Conservation (phyloP, 2,329 filamentous ascomycete genomes). For the Epichloe glyceriae region DNA sequence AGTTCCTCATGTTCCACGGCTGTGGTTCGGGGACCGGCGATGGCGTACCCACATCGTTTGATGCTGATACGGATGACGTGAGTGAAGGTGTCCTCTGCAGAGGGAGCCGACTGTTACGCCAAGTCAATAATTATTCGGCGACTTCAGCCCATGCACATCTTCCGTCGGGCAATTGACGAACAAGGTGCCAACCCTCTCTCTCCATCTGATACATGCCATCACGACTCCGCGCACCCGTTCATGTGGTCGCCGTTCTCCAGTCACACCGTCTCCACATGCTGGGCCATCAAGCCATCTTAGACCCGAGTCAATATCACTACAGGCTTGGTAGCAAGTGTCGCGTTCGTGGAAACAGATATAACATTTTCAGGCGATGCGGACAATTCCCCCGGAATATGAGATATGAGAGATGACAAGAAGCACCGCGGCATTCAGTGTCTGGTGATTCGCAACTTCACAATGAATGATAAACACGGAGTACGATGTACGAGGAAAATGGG, state of each 20-base stretch:
- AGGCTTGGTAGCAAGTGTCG: background rate
- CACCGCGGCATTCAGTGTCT: background rate
- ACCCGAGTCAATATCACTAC: background rate
- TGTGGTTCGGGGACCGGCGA: background rate
- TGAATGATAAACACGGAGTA: background rate
- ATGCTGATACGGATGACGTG: background rate
- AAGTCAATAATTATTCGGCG: background rate
- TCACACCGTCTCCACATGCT: background rate
- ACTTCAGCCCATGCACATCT: background rate
- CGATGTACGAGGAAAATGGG: background rate
- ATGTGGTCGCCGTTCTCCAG: constrained; percentile 1
- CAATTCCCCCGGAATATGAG: background rate
- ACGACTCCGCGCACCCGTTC: background rate
- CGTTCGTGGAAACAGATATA: background rate
- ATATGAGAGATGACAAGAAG: background rate
- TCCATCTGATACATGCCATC: background rate
- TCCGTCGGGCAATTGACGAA: background rate
- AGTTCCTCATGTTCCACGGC: background rate
- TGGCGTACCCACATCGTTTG: background rate
- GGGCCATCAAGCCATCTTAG: no score
- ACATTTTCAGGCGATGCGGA: background rate
- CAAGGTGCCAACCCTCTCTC: background rate
- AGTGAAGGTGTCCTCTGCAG: background rate
- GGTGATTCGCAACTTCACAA: background rate
- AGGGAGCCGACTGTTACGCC: background rate